Conservation (phyloP, 176 grass and related monocot genomes). For the Lolium multiflorum region DNA sequence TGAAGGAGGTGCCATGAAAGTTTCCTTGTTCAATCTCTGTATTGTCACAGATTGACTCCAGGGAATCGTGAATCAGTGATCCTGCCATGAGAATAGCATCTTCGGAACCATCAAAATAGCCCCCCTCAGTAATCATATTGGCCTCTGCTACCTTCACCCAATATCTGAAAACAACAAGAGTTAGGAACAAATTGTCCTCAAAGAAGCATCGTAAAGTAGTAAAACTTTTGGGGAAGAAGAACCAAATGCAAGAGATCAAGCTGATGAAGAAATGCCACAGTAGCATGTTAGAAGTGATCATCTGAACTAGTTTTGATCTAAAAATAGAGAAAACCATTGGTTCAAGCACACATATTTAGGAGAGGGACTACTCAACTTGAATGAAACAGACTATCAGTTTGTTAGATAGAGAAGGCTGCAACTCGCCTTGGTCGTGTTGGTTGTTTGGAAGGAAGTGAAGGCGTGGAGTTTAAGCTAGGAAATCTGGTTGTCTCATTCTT, state of each 20-base stretch:
- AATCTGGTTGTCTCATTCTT: conserved; percentile 50
- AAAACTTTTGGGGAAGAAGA: conserved; percentile 31
- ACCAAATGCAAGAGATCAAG: conserved; percentile 31
- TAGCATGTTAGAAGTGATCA: conserved; percentile 36
- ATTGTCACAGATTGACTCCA: conserved; percentile 53
- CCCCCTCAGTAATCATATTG: conserved; percentile 67
- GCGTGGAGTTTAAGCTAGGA: conserved; percentile 47
- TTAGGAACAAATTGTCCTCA: neutral
- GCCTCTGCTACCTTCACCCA: conserved; percentile 24
- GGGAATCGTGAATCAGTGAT: conserved; percentile 53
- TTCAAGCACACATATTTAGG: conserved; percentile 17
- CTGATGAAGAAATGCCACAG: conserved; percentile 29
- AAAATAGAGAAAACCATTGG: conserved; percentile 31
- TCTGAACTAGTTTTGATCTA: conserved; percentile 16
- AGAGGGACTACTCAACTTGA: conserved; percentile 43
- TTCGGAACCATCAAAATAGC: conserved; percentile 56
- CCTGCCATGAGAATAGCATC: conserved; percentile 60
- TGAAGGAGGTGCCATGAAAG: conserved; percentile 48
- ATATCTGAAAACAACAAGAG: conserved; percentile 28
- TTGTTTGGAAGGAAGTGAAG: conserved; percentile 52
- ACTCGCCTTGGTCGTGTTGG: conserved; percentile 35
- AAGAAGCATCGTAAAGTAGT: conserved; percentile 31
- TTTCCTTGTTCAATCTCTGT: conserved; percentile 39
- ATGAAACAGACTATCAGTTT: conserved; percentile 43
- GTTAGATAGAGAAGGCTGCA: conserved; percentile 52